Conservation (phyloP, 2,329 filamentous ascomycete species). For the Talaromyces funiculosus region DNA sequence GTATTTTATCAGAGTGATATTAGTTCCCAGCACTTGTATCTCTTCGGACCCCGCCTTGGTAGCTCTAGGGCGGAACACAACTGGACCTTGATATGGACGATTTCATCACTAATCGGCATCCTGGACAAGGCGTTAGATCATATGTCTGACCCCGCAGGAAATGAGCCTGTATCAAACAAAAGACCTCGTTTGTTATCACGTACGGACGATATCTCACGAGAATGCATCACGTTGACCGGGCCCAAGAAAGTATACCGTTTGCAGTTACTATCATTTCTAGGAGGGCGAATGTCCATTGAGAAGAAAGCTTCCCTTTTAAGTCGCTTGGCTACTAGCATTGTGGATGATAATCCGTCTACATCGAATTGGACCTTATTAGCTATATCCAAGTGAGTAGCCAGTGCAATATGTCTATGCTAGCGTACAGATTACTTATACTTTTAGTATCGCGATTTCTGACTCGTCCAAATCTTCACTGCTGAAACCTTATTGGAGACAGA, state of each 20-base stretch:
- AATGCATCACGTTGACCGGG: slow-evolving; percentile 33
- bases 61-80: slow-evolving; percentile 32
- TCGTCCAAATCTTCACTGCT: slow-evolving; percentile 38
- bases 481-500: slow-evolving; percentile 57
- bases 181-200: slow-evolving; percentile 32
- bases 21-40: slow-evolving; percentile 31
- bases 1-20: slow-evolving; percentile 43
- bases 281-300: slow-evolving; percentile 43
- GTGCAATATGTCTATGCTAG: neutral
- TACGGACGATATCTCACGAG: slow-evolving; percentile 32
- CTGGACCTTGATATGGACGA: slow-evolving; percentile 37
- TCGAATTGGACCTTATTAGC: slow-evolving; percentile 80
- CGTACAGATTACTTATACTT: neutral
- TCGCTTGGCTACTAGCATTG: slow-evolving; percentile 54
- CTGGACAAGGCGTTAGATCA: slow-evolving; percentile 24
- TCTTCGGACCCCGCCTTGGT: slow-evolving; percentile 34
- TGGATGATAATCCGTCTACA: slow-evolving; percentile 62
- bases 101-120: slow-evolving; percentile 37
- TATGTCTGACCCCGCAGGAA: slow-evolving; percentile 9
- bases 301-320: slow-evolving; percentile 53
- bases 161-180: slow-evolving; percentile 25
- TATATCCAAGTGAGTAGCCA: slow-evolving; percentile 62
- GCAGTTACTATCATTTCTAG: slow-evolving; percentile 51
- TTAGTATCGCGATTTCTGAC: slow-evolving; percentile 30
- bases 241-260: slow-evolving; percentile 45